These are phyloP conservation scores for Cordyceps farinosa DNA, from an alignment of 2,329 filamentous ascomycete genomes.

Conservation along the genomic window DNA sequence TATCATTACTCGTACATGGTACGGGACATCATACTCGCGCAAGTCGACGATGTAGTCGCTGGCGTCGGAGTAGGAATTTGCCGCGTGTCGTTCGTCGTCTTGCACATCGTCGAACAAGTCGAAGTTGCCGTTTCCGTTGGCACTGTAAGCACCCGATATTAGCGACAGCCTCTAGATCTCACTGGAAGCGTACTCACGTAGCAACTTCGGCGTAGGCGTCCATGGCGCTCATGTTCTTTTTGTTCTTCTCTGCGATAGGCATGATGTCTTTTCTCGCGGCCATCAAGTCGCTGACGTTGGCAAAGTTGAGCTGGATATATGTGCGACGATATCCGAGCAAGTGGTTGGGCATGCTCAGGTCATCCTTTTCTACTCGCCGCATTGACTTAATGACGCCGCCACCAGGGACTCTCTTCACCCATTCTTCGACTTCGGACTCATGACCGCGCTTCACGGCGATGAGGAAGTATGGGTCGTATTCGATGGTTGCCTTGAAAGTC, in stretches of 20 bases:
- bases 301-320: conserved; percentile 82
- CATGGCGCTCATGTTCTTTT: conserved; percentile 93
- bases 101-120: conserved; percentile 91
- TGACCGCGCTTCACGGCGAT: conserved; percentile 83
- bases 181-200: conserved; percentile 52
- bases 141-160: conserved; percentile 14
- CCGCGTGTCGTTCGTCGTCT: conserved; percentile 75
- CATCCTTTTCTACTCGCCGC: conserved; percentile 81
- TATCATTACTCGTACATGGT: conserved; percentile 98
- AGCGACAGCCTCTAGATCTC: conserved; percentile 8
- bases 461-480: conserved; percentile 96
- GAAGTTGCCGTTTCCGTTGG: conserved; percentile 72
- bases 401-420: conserved; percentile 72
- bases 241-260: conserved; percentile 94
- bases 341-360: conserved; percentile 93
- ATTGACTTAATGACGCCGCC: conserved; percentile 80
- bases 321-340: conserved; percentile 84
- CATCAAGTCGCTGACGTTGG: conserved; percentile 82
- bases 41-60: conserved; percentile 99
- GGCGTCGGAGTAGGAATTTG: conserved; percentile 73
- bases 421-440: conserved; percentile 94
- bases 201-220: conserved; percentile 97
- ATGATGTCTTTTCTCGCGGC: conserved; percentile 79
- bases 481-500: conserved; percentile 92
- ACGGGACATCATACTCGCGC: conserved; percentile 97